Percentiles rank a stretch among this genome's conserved stretches.
phyloP scores from a whole-genome alignment of 2,329 filamentous ascomycete species.

The Teratosphaeria gauchensis region DNA sequence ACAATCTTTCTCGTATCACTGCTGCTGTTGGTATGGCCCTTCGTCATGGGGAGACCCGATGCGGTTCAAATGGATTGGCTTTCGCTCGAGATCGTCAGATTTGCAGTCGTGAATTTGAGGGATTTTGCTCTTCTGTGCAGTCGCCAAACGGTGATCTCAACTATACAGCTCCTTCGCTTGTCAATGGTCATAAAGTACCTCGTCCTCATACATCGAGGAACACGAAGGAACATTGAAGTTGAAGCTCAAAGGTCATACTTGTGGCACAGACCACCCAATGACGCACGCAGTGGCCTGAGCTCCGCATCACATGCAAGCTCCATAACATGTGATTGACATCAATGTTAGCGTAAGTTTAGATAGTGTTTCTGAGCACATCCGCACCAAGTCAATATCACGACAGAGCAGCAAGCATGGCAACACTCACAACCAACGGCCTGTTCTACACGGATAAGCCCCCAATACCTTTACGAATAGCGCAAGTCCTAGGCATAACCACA shows the following conservation, averaged over 20 bases:
- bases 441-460: background rate
- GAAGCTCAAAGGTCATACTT: too few species aligned
- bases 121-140: background rate
- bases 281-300: background rate
- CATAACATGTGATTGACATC: too few species aligned
- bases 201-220: too few species aligned
- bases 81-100: too few species aligned
- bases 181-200: too few species aligned
- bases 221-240: too few species aligned
- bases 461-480: slow-evolving; percentile 35
- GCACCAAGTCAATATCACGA: background rate
- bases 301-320: background rate
- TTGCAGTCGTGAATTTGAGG: background rate
- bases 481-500: slow-evolving; percentile 43
- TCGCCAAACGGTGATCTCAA: too few species aligned
- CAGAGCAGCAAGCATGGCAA: background rate
- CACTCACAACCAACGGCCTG: background rate
- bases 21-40: background rate
- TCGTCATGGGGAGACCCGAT: background rate
- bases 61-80: too few species aligned
- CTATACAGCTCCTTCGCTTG: too few species aligned
- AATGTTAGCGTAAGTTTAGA: too few species aligned
- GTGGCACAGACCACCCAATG: background rate
- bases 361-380: background rate
- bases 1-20: background rate